phyloP scores from a whole-genome alignment of 345 rosid genomes.

The Acer negundo region DNA sequence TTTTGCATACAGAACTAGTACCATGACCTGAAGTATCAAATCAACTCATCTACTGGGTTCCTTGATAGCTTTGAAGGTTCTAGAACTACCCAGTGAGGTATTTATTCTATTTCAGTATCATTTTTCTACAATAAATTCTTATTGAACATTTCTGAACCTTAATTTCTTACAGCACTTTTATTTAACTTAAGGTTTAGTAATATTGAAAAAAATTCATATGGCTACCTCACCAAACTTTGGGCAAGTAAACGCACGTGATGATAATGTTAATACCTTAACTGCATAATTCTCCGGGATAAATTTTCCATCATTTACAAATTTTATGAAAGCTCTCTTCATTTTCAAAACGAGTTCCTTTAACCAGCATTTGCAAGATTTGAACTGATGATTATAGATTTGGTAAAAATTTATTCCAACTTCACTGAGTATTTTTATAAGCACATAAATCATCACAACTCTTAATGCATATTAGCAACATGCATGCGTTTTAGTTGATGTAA shows the following conservation, averaged over 20 bases:
- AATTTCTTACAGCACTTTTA: neutral
- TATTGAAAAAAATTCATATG: neutral
- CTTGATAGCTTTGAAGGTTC: neutral
- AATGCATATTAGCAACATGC: neutral
- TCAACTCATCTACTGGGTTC: neutral
- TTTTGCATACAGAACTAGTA: neutral
- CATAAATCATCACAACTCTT: neutral
- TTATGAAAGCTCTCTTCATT: neutral
- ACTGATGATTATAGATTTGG: neutral
- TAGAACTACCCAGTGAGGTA: neutral
- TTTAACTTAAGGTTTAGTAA: neutral
- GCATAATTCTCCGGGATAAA: neutral
- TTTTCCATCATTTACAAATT: neutral
- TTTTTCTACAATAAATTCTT: neutral
- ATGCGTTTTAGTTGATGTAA: neutral
- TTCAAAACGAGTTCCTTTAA: neutral
- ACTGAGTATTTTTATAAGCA: neutral
- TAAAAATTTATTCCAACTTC: neutral
- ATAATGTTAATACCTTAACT: neutral
- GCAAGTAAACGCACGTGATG: neutral
- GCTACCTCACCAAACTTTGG: no score
- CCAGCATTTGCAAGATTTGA: neutral
- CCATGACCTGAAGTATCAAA: neutral
- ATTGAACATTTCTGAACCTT: neutral
- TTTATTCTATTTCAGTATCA: neutral